Base-by-base conservation (phyloP, 2,329 filamentous ascomycete genomes). In the Mycocentrospora acerina region DNA sequence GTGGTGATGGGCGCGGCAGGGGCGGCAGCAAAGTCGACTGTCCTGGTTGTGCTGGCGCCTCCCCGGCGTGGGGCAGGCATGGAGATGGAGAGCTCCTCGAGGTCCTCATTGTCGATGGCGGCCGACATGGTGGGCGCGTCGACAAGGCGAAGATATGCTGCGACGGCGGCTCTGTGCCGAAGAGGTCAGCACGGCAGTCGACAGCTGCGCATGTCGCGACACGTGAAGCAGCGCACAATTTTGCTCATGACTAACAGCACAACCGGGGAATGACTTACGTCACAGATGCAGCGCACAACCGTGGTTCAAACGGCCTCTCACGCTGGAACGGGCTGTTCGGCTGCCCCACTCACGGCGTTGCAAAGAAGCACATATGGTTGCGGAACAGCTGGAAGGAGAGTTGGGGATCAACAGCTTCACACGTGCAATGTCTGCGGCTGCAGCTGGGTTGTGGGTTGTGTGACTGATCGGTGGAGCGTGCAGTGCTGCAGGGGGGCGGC, bases 21-120 rank as follows among this genome's bases (percentile, higher is more conserved):
- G n/a, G 51, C 51, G 12, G 57, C 42, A 36, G 51, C 41, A 29
- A 57, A 67, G 60, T 68, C 71, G 66, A 52, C 47, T 6, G 56
- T 49, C 40, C 49, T 57, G 37, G 56, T 51, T 34, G 63, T 60
- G 48, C 64, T 65, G 7, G 42, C 40, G n/a, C 37, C 48, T 19
- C 55, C 54, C 27, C 82, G 80, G 48, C 82, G 80, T 55, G 82
- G 79, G 57, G 81, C 79, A 24, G 80, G 80, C 51, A 89, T 74
- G 57, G 85, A 86, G 66, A 90, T 86, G 69, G 86, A 86, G 52
- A 90, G 82, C 58, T 64, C 63, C 54, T 67, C 61, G 32, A 67
- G 56, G 72, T 90, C 86, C 73, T 89, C 86, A 67, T 90, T 86
- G 64, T 90, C 85, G 67, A 86, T 86, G 55, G 66, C 54, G 51